These are phyloP conservation scores for Ephemerocybe angulata DNA, from an alignment of 768 basidiomycete species.

Conservation along the genomic window DNA sequence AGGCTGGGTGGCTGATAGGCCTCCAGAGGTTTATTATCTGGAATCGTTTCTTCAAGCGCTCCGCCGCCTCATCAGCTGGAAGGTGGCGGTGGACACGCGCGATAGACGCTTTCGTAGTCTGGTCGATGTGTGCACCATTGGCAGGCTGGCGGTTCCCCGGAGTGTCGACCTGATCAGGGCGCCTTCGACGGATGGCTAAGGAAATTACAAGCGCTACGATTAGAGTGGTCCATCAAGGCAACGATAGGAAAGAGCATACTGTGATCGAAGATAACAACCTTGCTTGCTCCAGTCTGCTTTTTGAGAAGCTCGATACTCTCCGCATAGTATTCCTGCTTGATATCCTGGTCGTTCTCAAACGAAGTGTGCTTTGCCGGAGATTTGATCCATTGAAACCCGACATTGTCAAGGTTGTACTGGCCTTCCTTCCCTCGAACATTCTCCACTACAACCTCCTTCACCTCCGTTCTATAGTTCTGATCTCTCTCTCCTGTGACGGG, in stretches of 20 bases:
- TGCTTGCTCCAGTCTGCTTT: slow-evolving; percentile 52
- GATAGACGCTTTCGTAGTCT: slow-evolving; percentile 32
- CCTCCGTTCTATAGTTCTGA: slow-evolving; percentile 16
- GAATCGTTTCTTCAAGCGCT: slow-evolving; percentile 35
- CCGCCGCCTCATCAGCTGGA: slow-evolving; percentile 30
- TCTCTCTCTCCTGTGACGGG: slow-evolving; percentile 17
- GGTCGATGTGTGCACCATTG: slow-evolving; percentile 36
- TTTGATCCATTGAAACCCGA: slow-evolving; percentile 46
- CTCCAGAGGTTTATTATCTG: slow-evolving; percentile 49
- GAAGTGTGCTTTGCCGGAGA: slow-evolving; percentile 38
- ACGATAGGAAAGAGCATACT: slow-evolving; percentile 34
- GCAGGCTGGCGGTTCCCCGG: slow-evolving; percentile 17
- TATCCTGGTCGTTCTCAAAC: slow-evolving; percentile 38
- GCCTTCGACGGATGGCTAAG: slow-evolving; percentile 14
- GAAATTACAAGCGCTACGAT: slow-evolving; percentile 14
- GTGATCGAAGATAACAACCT: slow-evolving; percentile 60
- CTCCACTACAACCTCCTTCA: slow-evolving; percentile 39
- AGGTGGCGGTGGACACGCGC: slow-evolving; percentile 38
- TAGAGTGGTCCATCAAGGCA: slow-evolving; percentile 62
- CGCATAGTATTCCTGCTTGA: slow-evolving; percentile 52
- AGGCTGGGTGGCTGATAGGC: slow-evolving; percentile 35
- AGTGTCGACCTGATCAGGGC: slow-evolving; percentile 12
- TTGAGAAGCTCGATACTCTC: slow-evolving; percentile 57
- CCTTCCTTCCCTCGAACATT: slow-evolving; percentile 52
- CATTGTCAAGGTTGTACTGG: slow-evolving; percentile 39